Evolutionary conservation across 2,329 filamentous ascomycete species (phyloP).

Genomic region (Verticillium dahliae): DNA sequence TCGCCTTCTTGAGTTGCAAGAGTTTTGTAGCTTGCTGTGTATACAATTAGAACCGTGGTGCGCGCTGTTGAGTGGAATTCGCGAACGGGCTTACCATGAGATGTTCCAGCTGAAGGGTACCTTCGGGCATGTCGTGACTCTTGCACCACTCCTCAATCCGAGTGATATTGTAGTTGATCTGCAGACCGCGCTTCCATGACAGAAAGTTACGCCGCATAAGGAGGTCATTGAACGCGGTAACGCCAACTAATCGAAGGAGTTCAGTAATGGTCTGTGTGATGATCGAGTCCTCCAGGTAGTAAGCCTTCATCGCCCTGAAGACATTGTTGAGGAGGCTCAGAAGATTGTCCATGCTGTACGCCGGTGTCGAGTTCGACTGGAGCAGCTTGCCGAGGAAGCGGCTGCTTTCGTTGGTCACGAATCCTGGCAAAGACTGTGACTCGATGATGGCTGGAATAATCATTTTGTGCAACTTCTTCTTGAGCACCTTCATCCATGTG

Average conservation of each 20-base stretch:
- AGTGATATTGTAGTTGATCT: slow-evolving; percentile 99
- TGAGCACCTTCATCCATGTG: slow-evolving; percentile 99
- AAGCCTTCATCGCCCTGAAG: slow-evolving; percentile 98
- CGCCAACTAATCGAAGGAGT: slow-evolving; percentile 84
- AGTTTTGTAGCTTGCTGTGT: slow-evolving; percentile 91
- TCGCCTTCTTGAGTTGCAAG: slow-evolving; percentile 96
- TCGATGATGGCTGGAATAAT: slow-evolving; percentile 99
- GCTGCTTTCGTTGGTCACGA: slow-evolving; percentile 98
- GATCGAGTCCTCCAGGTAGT: slow-evolving; percentile 93
- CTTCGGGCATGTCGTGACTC: slow-evolving; percentile 98
- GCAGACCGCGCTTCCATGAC: slow-evolving; percentile 96
- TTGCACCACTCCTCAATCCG: slow-evolving; percentile 99
- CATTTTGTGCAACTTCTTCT: slow-evolving; percentile 99
- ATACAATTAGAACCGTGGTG: slow-evolving; percentile 9
- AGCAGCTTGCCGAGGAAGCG: slow-evolving; percentile 96
- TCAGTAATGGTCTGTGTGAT: slow-evolving; percentile 95
- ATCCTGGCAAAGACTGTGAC: slow-evolving; percentile 94
- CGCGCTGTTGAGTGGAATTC: not conserved
- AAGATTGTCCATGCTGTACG: slow-evolving; percentile 99
- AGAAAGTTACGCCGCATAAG: slow-evolving; percentile 98
- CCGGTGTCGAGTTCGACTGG: slow-evolving; percentile 80
- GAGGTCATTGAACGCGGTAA: slow-evolving; percentile 96
- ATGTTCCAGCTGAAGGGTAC: slow-evolving; percentile 94
- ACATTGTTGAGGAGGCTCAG: slow-evolving; percentile 93
- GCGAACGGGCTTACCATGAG: slow-evolving; percentile 65